phyloP scores from a whole-genome alignment of 2,329 filamentous ascomycete species.

The Daldinia sp. region DNA sequence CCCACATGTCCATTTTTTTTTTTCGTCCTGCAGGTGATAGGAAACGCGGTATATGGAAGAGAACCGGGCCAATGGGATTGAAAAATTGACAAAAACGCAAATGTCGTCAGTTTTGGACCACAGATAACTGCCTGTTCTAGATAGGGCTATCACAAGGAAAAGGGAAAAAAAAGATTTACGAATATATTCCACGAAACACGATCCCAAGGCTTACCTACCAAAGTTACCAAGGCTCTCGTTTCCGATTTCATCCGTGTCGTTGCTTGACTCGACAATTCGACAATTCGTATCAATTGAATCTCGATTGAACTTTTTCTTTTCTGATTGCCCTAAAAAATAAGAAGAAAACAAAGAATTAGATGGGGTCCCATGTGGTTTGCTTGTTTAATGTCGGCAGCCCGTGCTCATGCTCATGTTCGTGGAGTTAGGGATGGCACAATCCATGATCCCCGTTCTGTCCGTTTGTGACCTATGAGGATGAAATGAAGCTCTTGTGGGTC shows the following conservation, averaged over 20 bases:
- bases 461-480: conserved; percentile 1
- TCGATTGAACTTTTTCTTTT: background rate
- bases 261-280: too few relatives aligned
- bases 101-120: conserved; percentile 5
- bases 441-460: conserved; percentile 19
- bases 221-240: background rate
- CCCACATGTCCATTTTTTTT: background rate
- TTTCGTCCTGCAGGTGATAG: conserved; percentile 21
- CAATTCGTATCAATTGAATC: conserved; percentile 7
- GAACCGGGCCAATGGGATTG: conserved; percentile 23
- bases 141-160: background rate
- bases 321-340: conserved; percentile 2
- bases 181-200: background rate
- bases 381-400: conserved; percentile 10
- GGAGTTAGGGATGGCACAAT: conserved; percentile 19
- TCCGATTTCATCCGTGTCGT: background rate
- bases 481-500: conserved; percentile 28
- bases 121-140: conserved; percentile 19
- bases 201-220: background rate
- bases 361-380: conserved; percentile 12
- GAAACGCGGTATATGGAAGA: conserved; percentile 18
- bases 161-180: too few relatives aligned
- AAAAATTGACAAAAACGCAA: background rate
- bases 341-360: too few relatives aligned
- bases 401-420: too few relatives aligned